Base-by-base conservation (phyloP, 2,329 filamentous ascomycete genomes). In the Aspergillus nomiae region DNA sequence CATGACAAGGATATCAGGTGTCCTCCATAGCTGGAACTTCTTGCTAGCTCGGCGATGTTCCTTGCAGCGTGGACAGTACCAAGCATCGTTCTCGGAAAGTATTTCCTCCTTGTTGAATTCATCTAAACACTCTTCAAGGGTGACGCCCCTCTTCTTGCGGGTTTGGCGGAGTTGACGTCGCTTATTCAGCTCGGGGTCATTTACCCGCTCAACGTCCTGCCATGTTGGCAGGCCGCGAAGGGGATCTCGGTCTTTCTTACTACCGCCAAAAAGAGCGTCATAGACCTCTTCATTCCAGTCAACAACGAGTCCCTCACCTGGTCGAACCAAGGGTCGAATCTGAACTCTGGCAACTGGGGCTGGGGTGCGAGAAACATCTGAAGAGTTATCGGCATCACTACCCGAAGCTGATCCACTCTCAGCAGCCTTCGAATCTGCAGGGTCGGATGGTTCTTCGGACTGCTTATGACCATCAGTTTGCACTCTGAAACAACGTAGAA, bases 41-140 rank as follows among this genome's bases (percentile, higher is more conserved):
- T 99, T 99, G 80, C 90, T 94, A 24, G 95, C 95, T 64, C 92
- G 89, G 19, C 92, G 89, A 72, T 96, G 90, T 71, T 97, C 92
- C 77, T 98, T 98, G 84, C 95, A 99, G 34, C 92, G 88, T 61
- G 92, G 94, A 74, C 95, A 99, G 76, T 96, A 98, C 95, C 95
- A 99, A 64, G 92, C 94, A 75, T 99, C 96, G 73, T 96, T 91
- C 76, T 97, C 92, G 0, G 94, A 97, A 5, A 99, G 83, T 16
- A 97, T 89, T 78, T 99, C 95, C 64, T 94, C 91, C 75, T 94
- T 94, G 73, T 95, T 92, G 69, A 97, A 98, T 77, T 98, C 95
- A 63, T 94, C 90, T 60, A 99, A 86, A 74, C 95, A 99, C 70
- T 97, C 93, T 26, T 95, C 90, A 5, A 99, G 84, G 0, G 89